Base-by-base conservation (phyloP, 2,329 filamentous ascomycete genomes). In the Colletotrichum chlorophyti region DNA sequence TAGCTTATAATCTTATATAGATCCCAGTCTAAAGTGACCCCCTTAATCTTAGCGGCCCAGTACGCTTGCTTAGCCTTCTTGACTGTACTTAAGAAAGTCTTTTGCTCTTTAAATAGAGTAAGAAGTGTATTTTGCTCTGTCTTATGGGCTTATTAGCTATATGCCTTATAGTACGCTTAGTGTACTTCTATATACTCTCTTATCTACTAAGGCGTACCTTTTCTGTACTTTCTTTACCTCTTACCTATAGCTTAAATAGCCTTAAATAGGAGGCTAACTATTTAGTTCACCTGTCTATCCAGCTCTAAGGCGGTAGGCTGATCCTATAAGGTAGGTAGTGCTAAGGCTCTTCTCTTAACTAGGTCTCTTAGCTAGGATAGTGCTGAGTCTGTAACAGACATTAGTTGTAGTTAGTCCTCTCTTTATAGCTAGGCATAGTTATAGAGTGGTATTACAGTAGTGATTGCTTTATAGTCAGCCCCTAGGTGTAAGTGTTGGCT, bases 11-110 rank as follows among this genome's bases (percentile, higher is more conserved):
- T 47, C 10, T 24, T 32, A 7, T 46, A 53, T 17, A 53, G 32
- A 4, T 53, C 32, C 17, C 46, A 3, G 32, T 45, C 9, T 5
- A 8, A 31, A 6, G 6, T 17, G n/a, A 26, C 50, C 11, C 12
- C 42, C 12, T 53, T 9, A 5, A 53, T 46, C 32, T 53, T 53
- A 38, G 17, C 3, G 32, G 41, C 17, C 40, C 6, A 53, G 34
- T 47, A 47, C 15, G 41, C 34, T 3, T 5, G 24, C 26, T 53
- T 53, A 4, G 6, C 51, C 21, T 21, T 52, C 8, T 29, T 52
- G 5, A 52, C 21, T 8, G 4, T 42, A 5, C 5, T 35, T 12
- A 52, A 17, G 17, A 52, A 51, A 26, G 14, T 32, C 24, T 48
- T 48, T 21, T 48, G 32, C n/a, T 48, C 45, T 17, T 42, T 4